Evolutionary conservation across 2,329 filamentous ascomycete species (phyloP).

Genomic region (Geoglossum cookeanum): DNA sequence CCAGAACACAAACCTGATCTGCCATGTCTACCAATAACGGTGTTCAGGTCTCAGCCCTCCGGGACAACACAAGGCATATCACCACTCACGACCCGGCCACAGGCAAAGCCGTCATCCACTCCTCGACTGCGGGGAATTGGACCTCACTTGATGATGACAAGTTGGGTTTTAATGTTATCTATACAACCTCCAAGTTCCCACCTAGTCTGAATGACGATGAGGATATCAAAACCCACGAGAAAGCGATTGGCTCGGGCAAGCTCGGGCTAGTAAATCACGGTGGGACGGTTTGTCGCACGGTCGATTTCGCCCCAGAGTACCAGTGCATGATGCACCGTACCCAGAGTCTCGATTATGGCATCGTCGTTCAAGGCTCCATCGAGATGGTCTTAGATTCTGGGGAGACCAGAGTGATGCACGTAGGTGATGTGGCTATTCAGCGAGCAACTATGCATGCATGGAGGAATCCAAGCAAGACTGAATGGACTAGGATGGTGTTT

Average conservation of each 20-base stretch:
- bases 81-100: slow-evolving; percentile 19
- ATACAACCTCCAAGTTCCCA: slow-evolving; percentile 22
- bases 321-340: slow-evolving; percentile 33
- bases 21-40: neutral
- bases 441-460: slow-evolving; percentile 7
- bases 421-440: slow-evolving; percentile 24
- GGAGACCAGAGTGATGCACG: slow-evolving; percentile 7
- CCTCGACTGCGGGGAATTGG: slow-evolving; percentile 16
- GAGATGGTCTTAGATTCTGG: slow-evolving; percentile 28
- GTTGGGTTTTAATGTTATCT: slow-evolving; percentile 23
- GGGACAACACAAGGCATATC: slow-evolving; percentile 16
- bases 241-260: slow-evolving; percentile 12
- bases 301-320: slow-evolving; percentile 23
- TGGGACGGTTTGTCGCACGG: slow-evolving; percentile 27
- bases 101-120: slow-evolving; percentile 21
- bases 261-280: slow-evolving; percentile 21
- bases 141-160: slow-evolving; percentile 13
- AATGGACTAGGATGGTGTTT: slow-evolving; percentile 2
- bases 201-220: slow-evolving; percentile 18
- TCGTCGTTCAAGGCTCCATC: neutral
- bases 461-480: slow-evolving; percentile 1
- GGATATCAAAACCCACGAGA: slow-evolving; percentile 19
- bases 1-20: neutral
- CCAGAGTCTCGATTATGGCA: slow-evolving; percentile 17
- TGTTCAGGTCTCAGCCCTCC: slow-evolving; percentile 13